Conservation (phyloP, 2,329 filamentous ascomycete species). For the Sporothrix protearum region DNA sequence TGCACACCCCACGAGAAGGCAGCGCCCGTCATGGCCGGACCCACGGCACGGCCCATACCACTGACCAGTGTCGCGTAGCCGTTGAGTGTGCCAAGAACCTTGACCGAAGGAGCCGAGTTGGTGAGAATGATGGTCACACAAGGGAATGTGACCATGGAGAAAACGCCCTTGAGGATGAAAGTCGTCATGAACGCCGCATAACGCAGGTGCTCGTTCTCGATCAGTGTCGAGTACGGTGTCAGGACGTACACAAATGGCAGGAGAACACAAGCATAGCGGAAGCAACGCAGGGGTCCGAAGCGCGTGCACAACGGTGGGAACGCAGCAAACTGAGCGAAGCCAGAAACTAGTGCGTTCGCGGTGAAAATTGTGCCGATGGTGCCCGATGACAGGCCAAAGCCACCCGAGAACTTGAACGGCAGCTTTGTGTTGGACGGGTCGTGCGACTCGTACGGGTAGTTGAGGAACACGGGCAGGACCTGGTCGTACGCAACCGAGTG, state of each 20-base stretch:
- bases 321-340: slow-evolving; percentile 78
- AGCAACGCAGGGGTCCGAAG: slow-evolving; percentile 71
- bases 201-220: slow-evolving; percentile 47
- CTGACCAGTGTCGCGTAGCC: slow-evolving; percentile 82
- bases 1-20: slow-evolving; percentile 74
- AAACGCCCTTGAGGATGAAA: slow-evolving; percentile 70
- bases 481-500: slow-evolving; percentile 86
- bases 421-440: slow-evolving; percentile 57
- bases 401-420: slow-evolving; percentile 78
- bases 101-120: slow-evolving; percentile 73
- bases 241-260: slow-evolving; percentile 75
- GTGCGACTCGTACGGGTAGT: slow-evolving; percentile 60
- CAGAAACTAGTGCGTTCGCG: slow-evolving; percentile 72
- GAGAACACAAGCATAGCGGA: slow-evolving; percentile 59
- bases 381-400: slow-evolving; percentile 69
- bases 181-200: slow-evolving; percentile 62
- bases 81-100: slow-evolving; percentile 82
- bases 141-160: slow-evolving; percentile 81
- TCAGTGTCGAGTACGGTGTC: slow-evolving; percentile 75
- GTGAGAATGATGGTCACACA: slow-evolving; percentile 87
- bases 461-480: slow-evolving; percentile 81
- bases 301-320: slow-evolving; percentile 72
- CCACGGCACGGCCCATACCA: slow-evolving; percentile 73
- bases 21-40: slow-evolving; percentile 69
- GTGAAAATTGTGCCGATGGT: slow-evolving; percentile 85